These are phyloP conservation scores for Chlamydomonas reinhardtii DNA, from an alignment of 163 green algal species.

Conservation along the genomic window DNA sequence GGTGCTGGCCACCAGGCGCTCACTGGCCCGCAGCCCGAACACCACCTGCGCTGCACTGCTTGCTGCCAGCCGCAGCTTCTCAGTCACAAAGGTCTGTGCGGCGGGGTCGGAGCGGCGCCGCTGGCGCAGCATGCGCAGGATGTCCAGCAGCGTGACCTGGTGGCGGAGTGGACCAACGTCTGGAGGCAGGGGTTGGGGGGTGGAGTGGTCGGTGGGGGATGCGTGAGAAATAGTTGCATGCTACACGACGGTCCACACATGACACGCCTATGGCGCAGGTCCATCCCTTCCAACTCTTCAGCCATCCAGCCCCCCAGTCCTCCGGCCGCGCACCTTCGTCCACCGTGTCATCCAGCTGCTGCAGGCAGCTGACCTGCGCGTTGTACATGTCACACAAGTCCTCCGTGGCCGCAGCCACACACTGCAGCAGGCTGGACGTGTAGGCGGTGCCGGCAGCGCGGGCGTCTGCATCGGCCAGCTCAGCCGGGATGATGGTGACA, in stretches of 20 bases:
- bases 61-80: constrained; percentile 44
- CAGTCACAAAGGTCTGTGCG: constrained; percentile 32
- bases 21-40: not conserved
- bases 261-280: too few relatives aligned
- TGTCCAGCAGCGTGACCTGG: constrained; percentile 58
- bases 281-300: too few relatives aligned
- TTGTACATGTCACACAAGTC: constrained; percentile 54
- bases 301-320: not conserved
- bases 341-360: constrained; percentile 13
- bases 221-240: too few relatives aligned
- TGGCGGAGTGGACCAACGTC: not conserved
- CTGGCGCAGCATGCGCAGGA: constrained; percentile 58
- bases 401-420: constrained; percentile 29
- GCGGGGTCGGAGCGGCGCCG: constrained; percentile 33
- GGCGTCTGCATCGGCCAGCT: not conserved
- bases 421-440: constrained; percentile 50
- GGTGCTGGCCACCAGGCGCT: not conserved
- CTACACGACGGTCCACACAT: too few relatives aligned
- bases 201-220: too few relatives aligned
- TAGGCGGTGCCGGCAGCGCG: constrained; percentile 13
- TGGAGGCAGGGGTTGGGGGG: not conserved
- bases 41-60: constrained; percentile 50
- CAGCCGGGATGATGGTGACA: not conserved
- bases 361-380: constrained; percentile 53
- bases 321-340: not conserved